phyloP scores from a whole-genome alignment of 129 eudicot species.

The Arctium lappa region DNA sequence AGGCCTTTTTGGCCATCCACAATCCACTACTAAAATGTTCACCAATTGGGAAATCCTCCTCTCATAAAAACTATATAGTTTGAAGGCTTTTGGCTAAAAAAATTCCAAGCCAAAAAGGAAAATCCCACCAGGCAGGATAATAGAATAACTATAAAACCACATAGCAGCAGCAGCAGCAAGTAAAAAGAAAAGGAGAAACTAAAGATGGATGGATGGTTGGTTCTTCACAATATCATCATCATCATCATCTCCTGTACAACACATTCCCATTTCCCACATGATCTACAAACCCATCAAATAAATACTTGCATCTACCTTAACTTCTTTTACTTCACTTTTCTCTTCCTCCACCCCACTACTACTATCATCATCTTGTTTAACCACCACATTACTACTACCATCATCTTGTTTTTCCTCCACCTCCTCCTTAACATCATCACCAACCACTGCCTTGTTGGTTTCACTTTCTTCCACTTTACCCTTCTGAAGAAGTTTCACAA shows the following conservation, averaged over 20 bases:
- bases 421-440: neutral
- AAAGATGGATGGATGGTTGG: neutral
- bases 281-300: neutral
- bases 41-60: neutral
- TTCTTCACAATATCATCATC: neutral
- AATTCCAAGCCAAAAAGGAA: neutral
- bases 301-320: neutral
- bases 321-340: neutral
- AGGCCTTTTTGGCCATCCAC: neutral
- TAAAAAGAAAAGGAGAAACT: neutral
- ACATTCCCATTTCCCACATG: neutral
- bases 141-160: neutral
- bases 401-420: neutral
- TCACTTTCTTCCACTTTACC: slow-evolving; percentile 13
- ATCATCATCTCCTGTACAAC: neutral
- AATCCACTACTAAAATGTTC: slow-evolving; percentile 2
- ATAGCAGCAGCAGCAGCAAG: neutral
- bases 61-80: neutral
- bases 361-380: neutral
- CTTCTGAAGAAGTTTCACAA: slow-evolving; percentile 15
- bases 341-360: neutral
- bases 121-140: neutral
- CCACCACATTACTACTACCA: neutral
- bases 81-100: slow-evolving; percentile 19
- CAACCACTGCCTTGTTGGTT: neutral